Evolutionary conservation across 1,139 yeast species (phyloP).

Genomic region (Yamadazyma conglobata): DNA sequence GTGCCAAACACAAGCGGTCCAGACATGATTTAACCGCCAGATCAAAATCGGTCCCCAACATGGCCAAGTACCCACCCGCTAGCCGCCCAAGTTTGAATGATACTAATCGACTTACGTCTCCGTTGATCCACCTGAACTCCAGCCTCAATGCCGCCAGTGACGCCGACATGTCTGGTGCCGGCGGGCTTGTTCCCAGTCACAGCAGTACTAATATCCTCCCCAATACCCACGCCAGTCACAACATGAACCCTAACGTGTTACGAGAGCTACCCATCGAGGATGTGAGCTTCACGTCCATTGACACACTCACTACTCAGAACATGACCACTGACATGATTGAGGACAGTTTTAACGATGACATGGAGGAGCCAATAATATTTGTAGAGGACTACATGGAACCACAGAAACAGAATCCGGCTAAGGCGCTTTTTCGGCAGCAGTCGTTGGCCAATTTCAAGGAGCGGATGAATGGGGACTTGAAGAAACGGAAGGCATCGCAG

Average conservation of each 20-base stretch:
- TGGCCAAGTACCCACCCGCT: too few relatives aligned
- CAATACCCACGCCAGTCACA: conserved; percentile 5
- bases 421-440: conserved; percentile 20
- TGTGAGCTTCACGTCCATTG: conserved; percentile 16
- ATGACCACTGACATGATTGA: conserved; percentile 17
- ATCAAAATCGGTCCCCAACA: conserved; percentile 6
- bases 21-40: conserved; percentile 3
- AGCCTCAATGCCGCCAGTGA: too few relatives aligned
- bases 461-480: conserved; percentile 13
- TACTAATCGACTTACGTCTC: not conserved
- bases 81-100: not conserved
- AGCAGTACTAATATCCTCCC: not conserved
- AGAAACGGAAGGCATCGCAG: conserved; percentile 13
- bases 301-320: conserved; percentile 13
- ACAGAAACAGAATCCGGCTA: conserved; percentile 2
- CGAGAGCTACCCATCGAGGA: conserved; percentile 11
- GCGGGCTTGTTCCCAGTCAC: too few relatives aligned
- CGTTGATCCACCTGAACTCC: not conserved
- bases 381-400: conserved; percentile 47
- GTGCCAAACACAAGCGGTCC: conserved; percentile 7
- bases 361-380: conserved; percentile 47
- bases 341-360: conserved; percentile 19
- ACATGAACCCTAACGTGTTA: not conserved
- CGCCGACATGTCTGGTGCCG: too few relatives aligned
- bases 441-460: conserved; percentile 41